phyloP scores from a whole-genome alignment of 2,329 filamentous ascomycete species.

The Keithomyces neogunnii region DNA sequence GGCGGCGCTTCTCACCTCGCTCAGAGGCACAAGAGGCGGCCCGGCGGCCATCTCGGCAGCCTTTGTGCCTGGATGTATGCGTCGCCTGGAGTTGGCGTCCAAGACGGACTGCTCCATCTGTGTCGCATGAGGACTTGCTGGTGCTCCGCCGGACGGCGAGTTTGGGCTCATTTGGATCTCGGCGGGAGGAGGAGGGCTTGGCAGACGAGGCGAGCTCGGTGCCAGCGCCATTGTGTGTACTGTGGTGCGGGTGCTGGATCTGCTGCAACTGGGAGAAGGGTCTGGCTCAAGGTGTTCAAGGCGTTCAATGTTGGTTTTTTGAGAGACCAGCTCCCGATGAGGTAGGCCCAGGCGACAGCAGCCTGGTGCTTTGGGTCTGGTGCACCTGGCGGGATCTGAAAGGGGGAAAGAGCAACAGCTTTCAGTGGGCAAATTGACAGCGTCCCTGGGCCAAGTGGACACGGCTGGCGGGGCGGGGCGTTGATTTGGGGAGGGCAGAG shows the following conservation, averaged over 20 bases:
- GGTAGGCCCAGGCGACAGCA: neutral
- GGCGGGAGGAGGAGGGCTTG: constrained; percentile 87
- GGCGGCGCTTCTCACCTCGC: constrained; percentile 55
- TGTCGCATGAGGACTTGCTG: constrained; percentile 47
- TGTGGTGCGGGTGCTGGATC: neutral
- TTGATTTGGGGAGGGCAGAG: neutral
- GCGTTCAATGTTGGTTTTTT: too few relatives aligned
- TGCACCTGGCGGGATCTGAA: too few relatives aligned
- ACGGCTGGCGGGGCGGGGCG: constrained; percentile 12
- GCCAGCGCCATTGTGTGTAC: constrained; percentile 44
- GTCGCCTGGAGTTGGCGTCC: constrained; percentile 67
- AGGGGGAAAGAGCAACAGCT: too few relatives aligned
- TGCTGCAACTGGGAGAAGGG: neutral
- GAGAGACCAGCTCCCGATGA: neutral
- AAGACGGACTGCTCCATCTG: constrained; percentile 55
- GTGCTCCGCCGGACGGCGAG: constrained; percentile 56
- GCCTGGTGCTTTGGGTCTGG: too few relatives aligned
- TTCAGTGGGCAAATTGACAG: too few relatives aligned
- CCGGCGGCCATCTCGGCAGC: constrained; percentile 89
- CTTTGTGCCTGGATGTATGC: constrained; percentile 88
- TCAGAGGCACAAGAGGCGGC: constrained; percentile 76
- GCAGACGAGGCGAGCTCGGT: constrained; percentile 82
- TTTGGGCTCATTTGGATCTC: constrained; percentile 85
- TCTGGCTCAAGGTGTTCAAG: too few relatives aligned
- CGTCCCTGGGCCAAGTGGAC: neutral